phyloP scores from a whole-genome alignment of 192 early-diverging fungal genomes.

The Umbelopsis sp. region DNA sequence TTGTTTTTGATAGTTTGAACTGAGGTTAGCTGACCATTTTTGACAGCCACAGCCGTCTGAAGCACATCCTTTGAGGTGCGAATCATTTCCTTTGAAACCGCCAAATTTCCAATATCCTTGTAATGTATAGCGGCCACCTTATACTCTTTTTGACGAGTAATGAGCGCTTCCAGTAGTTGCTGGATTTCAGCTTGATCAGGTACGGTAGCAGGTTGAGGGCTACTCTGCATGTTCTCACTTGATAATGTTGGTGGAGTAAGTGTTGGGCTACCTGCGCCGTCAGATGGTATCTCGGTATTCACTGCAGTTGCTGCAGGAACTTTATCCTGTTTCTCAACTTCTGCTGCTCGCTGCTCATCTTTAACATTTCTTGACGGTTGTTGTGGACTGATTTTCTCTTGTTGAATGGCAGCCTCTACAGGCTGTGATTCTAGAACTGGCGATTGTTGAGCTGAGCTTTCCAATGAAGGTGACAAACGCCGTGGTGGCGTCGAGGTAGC shows the following conservation, averaged over 20 bases:
- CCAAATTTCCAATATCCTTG: slow-evolving; percentile 53
- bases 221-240: slow-evolving; percentile 16
- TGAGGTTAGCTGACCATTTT: slow-evolving; percentile 30
- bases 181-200: slow-evolving; percentile 13
- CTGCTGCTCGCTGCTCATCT: too few relatives aligned
- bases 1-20: slow-evolving; percentile 1
- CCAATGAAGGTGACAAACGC: not conserved
- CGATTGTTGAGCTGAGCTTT: not conserved
- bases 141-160: slow-evolving; percentile 55
- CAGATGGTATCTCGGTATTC: not conserved
- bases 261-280: not conserved
- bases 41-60: slow-evolving; percentile 38
- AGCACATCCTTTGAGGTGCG: slow-evolving; percentile 49
- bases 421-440: not conserved
- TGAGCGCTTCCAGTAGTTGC: slow-evolving; percentile 31
- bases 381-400: slow-evolving; percentile 10
- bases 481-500: not conserved
- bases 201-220: slow-evolving; percentile 12
- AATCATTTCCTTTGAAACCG: slow-evolving; percentile 55
- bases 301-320: too few relatives aligned
- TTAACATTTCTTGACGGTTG: not conserved
- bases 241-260: not conserved
- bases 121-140: slow-evolving; percentile 58
- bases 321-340: too few relatives aligned
- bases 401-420: not conserved